Evolutionary conservation across 345 rosid species (phyloP), one percentile per base, ranked within the genome.

Genomic region (Linum trigynum): DNA sequence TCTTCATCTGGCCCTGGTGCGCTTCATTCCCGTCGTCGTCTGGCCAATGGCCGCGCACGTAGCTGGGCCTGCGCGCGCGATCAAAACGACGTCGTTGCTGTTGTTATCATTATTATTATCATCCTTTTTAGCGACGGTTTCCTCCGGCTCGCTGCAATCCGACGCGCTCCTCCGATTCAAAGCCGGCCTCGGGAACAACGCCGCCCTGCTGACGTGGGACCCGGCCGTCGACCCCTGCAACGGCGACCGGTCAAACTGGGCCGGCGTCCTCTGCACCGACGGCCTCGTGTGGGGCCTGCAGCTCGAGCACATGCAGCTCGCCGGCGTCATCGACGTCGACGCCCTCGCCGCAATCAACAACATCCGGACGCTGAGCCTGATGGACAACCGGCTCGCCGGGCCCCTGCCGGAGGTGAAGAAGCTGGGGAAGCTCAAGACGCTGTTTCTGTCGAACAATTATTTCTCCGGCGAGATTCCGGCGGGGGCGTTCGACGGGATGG

Each of bases 311-410:
- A 77, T 85, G 82, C 76, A 71, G 0, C 70, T 89, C 50, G 5
- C 75, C 0, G 96, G 96, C 9, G 32, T 59, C 9, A 72, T 87
- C 2, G 78, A 79, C 55, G 43, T 84, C 0, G 84, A 84, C 32
- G 62, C 84, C 1, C 81, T 89, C 0, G 66, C 36, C 36, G 43
- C 73, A 2, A 70, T 89, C 65, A 61, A 57, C 55, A 36, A 65
- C n/a, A 64, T 89, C 63, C 81, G 94, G 7, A 81, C 84, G 2
- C 7, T 89, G 41, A 85, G 91, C 73, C 78, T 89, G 15, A 84
- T 84, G 96, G 80, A 89, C 80, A 89, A 89, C 41, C 23, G 76
- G 15, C 78, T 89, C 38, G 75, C 64, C 0, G 96, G 94, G 11
- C 64, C 77, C 42, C 63, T 87, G 69, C 96, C 94, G 5, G 59